Base-by-base conservation (phyloP, 2,329 filamentous ascomycete species). In the Arthrobotrys musiformis region DNA sequence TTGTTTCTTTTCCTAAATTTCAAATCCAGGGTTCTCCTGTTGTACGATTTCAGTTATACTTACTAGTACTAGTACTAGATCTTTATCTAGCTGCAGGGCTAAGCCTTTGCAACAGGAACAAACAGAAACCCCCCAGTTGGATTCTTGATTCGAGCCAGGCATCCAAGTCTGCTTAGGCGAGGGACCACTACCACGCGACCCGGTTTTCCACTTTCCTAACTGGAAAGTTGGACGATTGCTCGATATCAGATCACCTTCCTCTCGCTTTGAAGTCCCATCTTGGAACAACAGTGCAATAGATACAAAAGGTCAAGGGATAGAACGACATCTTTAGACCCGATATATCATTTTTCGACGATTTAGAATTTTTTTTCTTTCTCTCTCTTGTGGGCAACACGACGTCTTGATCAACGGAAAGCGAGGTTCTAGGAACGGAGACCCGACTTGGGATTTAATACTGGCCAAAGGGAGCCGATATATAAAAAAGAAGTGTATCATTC, bases 191-290 rank as follows among this genome's bases (percentile, higher is more conserved):
- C 28, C 35, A 44, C 54, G 26, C 52, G 30, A 56, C 26, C 26
- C 40, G 19, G 54, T 67, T 67, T 66, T 17, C 37, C 50, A 69
- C 72, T 76, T 76, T 63, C 72, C 54, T 69, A 63, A 62, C 70
- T 63, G 24, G 70, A 67, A 33, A 8, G 40, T 56, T 46, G 46
- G 48, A 30, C 17, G 46, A 58, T 60, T 63, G 66, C 40, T 44
- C 61, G 19, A 30, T 52, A 70, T 66, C 64, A 48, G 42, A 26
- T 40, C 72, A 70, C 64, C 64, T 61, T 77, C 73, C 64, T 63
- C 64, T 70, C 64, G 58, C 48, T 77, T 61, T 63, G 22, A 54
- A 26, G 58, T 50, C 35, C 73, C 73, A 42, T 42, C 60, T 69
- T 60, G 19, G 58, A 76, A 61, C 67, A 61, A 28, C 46, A n/a